Evolutionary conservation across 495 filamentous ascomycete species (phyloP), one percentile per base, ranked within the genome.

Genomic region (Viridothelium virens): DNA sequence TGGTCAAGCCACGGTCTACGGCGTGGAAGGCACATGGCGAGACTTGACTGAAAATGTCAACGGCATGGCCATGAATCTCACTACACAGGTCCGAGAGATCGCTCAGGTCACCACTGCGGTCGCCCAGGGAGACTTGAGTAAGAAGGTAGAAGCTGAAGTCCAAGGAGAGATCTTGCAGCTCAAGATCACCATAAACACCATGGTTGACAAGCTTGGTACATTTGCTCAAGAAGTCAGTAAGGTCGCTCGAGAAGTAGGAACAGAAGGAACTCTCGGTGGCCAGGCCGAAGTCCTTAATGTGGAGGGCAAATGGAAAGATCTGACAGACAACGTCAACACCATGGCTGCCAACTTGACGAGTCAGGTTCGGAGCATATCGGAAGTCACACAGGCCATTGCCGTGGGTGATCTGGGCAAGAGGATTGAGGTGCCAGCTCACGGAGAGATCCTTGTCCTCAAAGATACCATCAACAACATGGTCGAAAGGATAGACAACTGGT

Each of bases 381-480:
- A 93, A 67, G 94, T 98, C 70, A 98, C 94, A 7, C 93, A 96
- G 74, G 94, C 94, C 66, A 97, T 98, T 77, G 94, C 94, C 66
- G 87, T 91, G 73, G 88, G 88, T 69, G 92, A 98, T 78, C 88
- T 98, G 79, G 96, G 90, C 77, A 91, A 91, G 74, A 95, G 96
- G 79, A 96, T 98, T 70, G 88, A 94, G 64, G 94, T 98, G 7
- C 88, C 96, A 71, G 94, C 94, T 63, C 91, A 95, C 75, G 94
- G 94, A 73, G 94, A 98, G 76, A 94, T 98, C 59, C 83, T 93
- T 56, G 88, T 92, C 2, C 79, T 98, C 46, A 97, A 96, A 76
- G 91, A 96, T 70, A 98, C 94, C 36, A 97, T 98, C 81, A 98
- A 98, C 74, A 91, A 97, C 84, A 98, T 98, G 94, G 94, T 98